phyloP scores from a whole-genome alignment of 495 filamentous ascomycete species.

The Talaromyces borbonicus region DNA sequence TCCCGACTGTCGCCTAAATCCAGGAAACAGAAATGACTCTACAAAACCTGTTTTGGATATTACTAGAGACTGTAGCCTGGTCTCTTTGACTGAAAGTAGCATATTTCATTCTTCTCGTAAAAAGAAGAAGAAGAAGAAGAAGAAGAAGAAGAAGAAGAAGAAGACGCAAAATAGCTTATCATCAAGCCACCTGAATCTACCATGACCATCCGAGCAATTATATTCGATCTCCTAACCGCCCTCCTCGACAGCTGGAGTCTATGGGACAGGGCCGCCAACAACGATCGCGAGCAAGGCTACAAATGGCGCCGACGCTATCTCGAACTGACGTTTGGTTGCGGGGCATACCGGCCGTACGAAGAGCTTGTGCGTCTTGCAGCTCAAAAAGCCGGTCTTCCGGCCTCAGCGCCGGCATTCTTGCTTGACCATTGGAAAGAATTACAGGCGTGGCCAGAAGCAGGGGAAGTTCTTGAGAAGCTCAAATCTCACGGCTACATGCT shows the following conservation, averaged over 20 bases:
- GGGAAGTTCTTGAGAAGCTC: constrained; percentile 11
- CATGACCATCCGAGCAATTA: constrained; percentile 19
- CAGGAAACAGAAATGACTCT: no score
- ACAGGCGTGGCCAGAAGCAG: constrained; percentile 21
- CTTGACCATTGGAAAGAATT: constrained; percentile 16
- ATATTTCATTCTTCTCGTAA: no score
- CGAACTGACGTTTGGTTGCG: constrained; percentile 18
- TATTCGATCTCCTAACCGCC: constrained; percentile 28
- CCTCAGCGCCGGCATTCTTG: constrained; percentile 14
- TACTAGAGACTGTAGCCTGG: no score
- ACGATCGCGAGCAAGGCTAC: constrained; percentile 6
- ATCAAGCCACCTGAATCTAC: not conserved
- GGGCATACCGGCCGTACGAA: constrained; percentile 21
- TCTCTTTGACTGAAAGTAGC: no score
- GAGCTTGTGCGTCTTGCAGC: constrained; percentile 19
- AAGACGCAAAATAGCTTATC: no score
- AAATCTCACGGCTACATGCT: constrained; percentile 15
- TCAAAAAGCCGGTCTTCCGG: constrained; percentile 15
- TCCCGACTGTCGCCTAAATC: no score
- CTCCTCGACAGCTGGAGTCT: constrained; percentile 23
- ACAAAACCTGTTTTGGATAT: no score
- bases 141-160: no score
- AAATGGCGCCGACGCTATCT: constrained; percentile 21
- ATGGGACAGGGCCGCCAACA: constrained; percentile 18
- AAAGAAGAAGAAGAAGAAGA: no score